Conservation (phyloP, 345 rosid genomes). For the Microcos paniculata region DNA sequence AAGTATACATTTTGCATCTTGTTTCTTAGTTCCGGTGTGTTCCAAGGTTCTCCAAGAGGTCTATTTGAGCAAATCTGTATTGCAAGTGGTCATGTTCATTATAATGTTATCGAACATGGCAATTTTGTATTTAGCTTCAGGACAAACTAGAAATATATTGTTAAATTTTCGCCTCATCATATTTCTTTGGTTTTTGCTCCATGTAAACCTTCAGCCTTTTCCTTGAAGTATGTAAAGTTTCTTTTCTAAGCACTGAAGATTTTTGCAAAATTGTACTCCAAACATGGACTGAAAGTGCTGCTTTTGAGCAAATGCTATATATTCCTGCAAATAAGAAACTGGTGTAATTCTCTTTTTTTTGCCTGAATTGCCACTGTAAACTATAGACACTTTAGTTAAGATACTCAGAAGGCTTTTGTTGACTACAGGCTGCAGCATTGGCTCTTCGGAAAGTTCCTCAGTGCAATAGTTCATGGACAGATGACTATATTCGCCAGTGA, state of each 20-base stretch:
- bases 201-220: background rate
- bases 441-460: slow-evolving; percentile 92
- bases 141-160: background rate
- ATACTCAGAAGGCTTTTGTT: background rate
- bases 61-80: background rate
- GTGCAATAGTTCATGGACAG: slow-evolving; percentile 98
- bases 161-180: background rate
- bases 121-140: background rate
- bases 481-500: slow-evolving; percentile 91
- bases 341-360: background rate
- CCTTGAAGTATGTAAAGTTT: background rate
- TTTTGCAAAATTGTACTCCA: background rate
- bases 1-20: background rate
- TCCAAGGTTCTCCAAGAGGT: background rate
- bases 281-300: background rate
- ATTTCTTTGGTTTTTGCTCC: background rate
- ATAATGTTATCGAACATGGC: background rate
- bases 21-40: background rate
- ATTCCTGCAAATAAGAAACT: background rate
- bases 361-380: background rate
- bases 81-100: background rate
- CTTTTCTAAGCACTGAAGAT: background rate
- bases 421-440: slow-evolving; percentile 89
- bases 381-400: background rate
- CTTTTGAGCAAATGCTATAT: background rate